These are phyloP conservation scores for Phytopythium ostracodes DNA, from an alignment of 352 stramenopile genomes.

Conservation along the genomic window DNA sequence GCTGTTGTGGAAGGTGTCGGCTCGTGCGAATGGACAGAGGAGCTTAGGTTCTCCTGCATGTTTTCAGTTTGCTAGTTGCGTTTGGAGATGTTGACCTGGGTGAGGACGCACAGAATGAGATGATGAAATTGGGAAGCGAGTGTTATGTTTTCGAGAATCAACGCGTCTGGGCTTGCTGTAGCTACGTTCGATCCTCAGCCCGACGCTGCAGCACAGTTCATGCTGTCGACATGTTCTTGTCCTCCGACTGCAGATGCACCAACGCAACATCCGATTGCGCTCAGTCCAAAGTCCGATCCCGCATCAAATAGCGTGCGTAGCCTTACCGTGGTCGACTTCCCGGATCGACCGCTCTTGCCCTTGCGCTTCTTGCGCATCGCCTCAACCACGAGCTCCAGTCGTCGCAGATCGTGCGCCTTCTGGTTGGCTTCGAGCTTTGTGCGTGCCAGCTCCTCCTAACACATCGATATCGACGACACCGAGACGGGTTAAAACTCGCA, in stretches of 20 bases:
- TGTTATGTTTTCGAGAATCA: not conserved
- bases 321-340: not conserved
- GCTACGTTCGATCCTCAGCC: too few relatives aligned
- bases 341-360: slow-evolving; percentile 24
- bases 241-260: slow-evolving; percentile 4
- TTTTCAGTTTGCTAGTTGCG: too few relatives aligned
- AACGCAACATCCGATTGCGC: too few relatives aligned
- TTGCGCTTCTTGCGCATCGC: slow-evolving; percentile 30
- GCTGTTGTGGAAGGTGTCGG: too few relatives aligned
- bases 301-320: too few relatives aligned
- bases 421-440: slow-evolving; percentile 51
- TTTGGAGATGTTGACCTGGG: too few relatives aligned
- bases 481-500: too few relatives aligned
- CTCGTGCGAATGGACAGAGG: not conserved
- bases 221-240: slow-evolving; percentile 2
- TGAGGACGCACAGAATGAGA: not conserved
- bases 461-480: too few relatives aligned
- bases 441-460: slow-evolving; percentile 41
- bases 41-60: too few relatives aligned
- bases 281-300: too few relatives aligned
- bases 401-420: slow-evolving; percentile 38
- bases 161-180: not conserved
- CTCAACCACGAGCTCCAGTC: slow-evolving; percentile 43
- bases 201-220: not conserved
- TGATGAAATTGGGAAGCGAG: not conserved